Conservation (phyloP, 371 early-diverging fungal genomes). For the Syncephalastrum contaminatum region DNA sequence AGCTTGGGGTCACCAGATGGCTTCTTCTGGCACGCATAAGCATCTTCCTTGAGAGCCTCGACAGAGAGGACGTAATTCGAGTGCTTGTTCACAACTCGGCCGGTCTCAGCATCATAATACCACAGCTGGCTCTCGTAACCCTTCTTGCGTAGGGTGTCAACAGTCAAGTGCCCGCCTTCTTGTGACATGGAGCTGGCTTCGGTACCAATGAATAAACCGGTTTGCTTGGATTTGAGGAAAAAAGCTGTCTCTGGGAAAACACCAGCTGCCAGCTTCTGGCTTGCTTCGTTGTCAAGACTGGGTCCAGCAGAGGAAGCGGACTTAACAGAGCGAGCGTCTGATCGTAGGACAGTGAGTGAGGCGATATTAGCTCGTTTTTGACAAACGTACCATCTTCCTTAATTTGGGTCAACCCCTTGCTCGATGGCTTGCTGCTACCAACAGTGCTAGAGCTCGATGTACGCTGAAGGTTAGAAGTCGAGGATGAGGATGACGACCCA, state of each 20-base stretch:
- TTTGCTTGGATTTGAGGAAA: slow-evolving; percentile 39
- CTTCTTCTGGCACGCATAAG: slow-evolving; percentile 40
- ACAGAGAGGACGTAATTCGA: slow-evolving; percentile 52
- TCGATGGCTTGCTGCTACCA: slow-evolving; percentile 17
- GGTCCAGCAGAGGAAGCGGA: slow-evolving; percentile 29
- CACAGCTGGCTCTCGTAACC: slow-evolving; percentile 52
- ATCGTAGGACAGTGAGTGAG: not conserved
- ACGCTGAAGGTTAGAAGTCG: slow-evolving; percentile 6
- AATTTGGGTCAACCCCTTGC: slow-evolving; percentile 24
- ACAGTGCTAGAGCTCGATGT: slow-evolving; percentile 18
- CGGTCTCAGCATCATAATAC: slow-evolving; percentile 42
- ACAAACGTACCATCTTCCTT: slow-evolving; percentile 38
- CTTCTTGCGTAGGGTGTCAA: slow-evolving; percentile 31
- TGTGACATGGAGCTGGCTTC: slow-evolving; percentile 22
- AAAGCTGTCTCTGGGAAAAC: slow-evolving; percentile 41
- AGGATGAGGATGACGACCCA: slow-evolving; percentile 20
- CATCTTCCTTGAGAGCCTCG: slow-evolving; percentile 44
- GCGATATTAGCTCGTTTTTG: not conserved
- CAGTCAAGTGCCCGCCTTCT: slow-evolving; percentile 27
- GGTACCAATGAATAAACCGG: slow-evolving; percentile 32
- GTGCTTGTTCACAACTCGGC: slow-evolving; percentile 44
- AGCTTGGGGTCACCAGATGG: slow-evolving; percentile 18
- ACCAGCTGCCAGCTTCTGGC: slow-evolving; percentile 25
- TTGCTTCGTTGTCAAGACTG: slow-evolving; percentile 33
- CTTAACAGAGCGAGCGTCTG: slow-evolving; percentile 36